Evolutionary conservation across 2,329 filamentous ascomycete genomes (phyloP).

Genomic region (Cyphellophora attinorum): DNA sequence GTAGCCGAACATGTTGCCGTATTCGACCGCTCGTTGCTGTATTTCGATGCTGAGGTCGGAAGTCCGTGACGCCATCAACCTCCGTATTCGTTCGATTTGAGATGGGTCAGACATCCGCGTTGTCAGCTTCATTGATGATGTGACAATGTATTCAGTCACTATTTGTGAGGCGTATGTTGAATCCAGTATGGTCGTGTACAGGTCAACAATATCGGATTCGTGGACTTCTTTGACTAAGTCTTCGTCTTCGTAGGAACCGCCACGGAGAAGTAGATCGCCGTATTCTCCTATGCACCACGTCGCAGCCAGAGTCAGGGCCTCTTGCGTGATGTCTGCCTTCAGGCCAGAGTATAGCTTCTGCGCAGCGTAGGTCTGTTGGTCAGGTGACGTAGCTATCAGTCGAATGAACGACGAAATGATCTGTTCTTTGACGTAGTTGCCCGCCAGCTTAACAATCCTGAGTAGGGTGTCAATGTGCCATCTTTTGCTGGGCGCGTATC

Average conservation of each 20-base stretch:
- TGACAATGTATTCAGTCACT: conserved; percentile 91
- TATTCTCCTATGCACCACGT: conserved; percentile 98
- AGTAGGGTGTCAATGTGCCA: conserved; percentile 99
- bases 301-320: conserved; percentile 83
- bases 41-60: conserved; percentile 90
- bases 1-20: conserved; percentile 84
- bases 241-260: conserved; percentile 88
- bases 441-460: conserved; percentile 81
- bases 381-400: conserved; percentile 85
- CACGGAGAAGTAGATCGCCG: conserved; percentile 77
- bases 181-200: conserved; percentile 87
- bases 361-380: conserved; percentile 90
- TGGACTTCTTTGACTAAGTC: conserved; percentile 74
- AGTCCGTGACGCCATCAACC: conserved; percentile 66
- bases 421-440: conserved; percentile 95
- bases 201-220: conserved; percentile 80
- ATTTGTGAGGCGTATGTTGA: conserved; percentile 90
- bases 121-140: conserved; percentile 87
- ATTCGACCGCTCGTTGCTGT: conserved; percentile 92
- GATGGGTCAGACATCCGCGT: conserved; percentile 72
- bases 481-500: conserved; percentile 90
- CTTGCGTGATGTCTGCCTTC: conserved; percentile 95
- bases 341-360: conserved; percentile 87
- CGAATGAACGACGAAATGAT: conserved; percentile 95
- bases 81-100: conserved; percentile 78